Base-by-base conservation (phyloP, 2,329 filamentous ascomycete genomes). In the Pseudocercospora fijiensis region DNA sequence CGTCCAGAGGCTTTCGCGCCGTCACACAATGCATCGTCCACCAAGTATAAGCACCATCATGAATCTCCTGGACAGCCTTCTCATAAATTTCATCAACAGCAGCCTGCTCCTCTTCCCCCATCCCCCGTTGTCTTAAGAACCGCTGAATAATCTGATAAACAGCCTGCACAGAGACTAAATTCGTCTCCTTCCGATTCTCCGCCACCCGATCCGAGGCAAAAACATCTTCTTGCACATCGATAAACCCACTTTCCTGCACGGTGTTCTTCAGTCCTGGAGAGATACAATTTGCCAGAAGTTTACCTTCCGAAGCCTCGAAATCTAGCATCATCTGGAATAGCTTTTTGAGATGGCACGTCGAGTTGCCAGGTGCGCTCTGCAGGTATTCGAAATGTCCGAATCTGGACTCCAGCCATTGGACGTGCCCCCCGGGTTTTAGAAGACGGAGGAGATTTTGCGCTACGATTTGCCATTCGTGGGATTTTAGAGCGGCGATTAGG, bases 351-450 rank as follows among this genome's bases (percentile, higher is more conserved):
- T 59, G 24, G 10, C 27, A n/a, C 8, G 20, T 47, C 6, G 61
- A 57, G 13, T 47, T 49, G 1, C 28, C 53, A 1, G 66, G 56
- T 13, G 55, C 26, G 24, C 24, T 55, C 22, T 66, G 61, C 11
- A 66, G 16, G 11, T 28, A 20, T 22, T 57, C 26, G 10, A 62
- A 20, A 18, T 61, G 16, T 8, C 28, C n/a, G 30, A 69, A 69
- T 24, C 68, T 56, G 22, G 58, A 58, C 52, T 71, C 69, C n/a
- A 58, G 49, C 69, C 69, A 71, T 61, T 71, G 69, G 10, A 71
- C 16, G 51, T 45, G 66, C 5, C 70, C 69, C 2, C 67, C 69
- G 9, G 70, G 69, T 28, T 67, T 71, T 10, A 71, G 57, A 22
- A 71, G 37, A 37, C 63, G 33, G 24, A 66, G 20, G 11, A 67